Percentiles rank a stretch among this genome's conserved stretches.
phyloP scores from a whole-genome alignment of 1,284 basidiomycete genomes.

The Ceratobasidium sp. region DNA sequence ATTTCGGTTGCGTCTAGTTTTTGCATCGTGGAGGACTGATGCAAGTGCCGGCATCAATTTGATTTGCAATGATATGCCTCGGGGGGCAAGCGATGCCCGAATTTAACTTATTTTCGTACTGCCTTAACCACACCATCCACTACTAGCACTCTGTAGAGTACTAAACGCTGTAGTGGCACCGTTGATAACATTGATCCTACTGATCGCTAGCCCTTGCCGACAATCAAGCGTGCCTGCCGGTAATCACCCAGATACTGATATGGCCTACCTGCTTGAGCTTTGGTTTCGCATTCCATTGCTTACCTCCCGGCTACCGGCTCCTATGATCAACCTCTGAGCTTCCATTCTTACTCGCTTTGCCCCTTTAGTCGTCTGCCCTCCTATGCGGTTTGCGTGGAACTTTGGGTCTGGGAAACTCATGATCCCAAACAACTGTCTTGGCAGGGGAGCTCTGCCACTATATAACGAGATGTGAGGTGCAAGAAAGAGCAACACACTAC shows the following conservation, averaged over 20 bases:
- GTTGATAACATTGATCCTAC: background rate
- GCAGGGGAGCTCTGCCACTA: background rate
- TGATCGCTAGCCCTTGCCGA: constrained; percentile 5
- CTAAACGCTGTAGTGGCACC: background rate
- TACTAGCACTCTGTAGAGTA: background rate
- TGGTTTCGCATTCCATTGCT: background rate
- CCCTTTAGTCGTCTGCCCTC: constrained; percentile 3
- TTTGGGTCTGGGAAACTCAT: background rate
- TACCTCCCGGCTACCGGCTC: background rate
- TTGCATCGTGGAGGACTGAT: constrained; percentile 6
- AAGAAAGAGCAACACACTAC: too few species aligned
- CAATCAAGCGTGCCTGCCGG: constrained; percentile 39
- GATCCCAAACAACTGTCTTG: constrained; percentile 3
- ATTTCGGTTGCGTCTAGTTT: constrained; percentile 24
- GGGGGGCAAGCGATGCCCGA: background rate
- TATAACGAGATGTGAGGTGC: background rate
- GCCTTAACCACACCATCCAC: background rate
- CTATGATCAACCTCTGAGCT: background rate
- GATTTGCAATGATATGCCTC: background rate
- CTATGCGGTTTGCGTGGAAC: constrained; percentile 22
- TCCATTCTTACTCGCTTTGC: background rate
- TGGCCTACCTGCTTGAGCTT: background rate
- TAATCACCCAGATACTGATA: constrained; percentile 9
- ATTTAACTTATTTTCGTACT: background rate
- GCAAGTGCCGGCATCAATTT: background rate